These are phyloP conservation scores for Cytospora piceae DNA, from an alignment of 2,329 filamentous ascomycete species.

Conservation along the genomic window DNA sequence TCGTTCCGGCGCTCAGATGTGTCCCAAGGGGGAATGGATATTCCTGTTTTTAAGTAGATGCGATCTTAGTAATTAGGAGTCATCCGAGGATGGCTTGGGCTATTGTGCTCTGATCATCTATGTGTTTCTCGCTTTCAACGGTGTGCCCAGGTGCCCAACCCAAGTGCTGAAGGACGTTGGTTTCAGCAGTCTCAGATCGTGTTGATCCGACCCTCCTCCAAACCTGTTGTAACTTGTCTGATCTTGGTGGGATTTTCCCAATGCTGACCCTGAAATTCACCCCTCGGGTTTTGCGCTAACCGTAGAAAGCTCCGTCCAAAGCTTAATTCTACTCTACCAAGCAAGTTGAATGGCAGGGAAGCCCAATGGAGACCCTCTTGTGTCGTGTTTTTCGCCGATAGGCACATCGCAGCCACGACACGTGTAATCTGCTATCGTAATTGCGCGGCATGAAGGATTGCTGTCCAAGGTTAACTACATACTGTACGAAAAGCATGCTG, in stretches of 20 bases:
- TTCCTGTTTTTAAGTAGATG: background rate
- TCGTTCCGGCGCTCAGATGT: background rate
- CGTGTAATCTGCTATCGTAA: slow-evolving; percentile 20
- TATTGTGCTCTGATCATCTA: background rate
- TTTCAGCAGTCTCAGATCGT: background rate
- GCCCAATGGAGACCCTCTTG: background rate
- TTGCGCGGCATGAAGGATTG: slow-evolving; percentile 13
- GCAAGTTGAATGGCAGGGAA: background rate
- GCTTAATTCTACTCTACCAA: background rate
- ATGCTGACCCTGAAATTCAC: background rate
- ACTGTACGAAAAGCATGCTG: background rate
- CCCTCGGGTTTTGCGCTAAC: background rate
- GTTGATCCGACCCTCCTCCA: background rate
- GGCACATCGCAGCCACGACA: slow-evolving; percentile 16
- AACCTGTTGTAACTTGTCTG: background rate
- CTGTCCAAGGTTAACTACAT: background rate
- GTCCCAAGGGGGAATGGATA: background rate
- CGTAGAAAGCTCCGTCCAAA: background rate
- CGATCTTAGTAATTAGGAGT: background rate
- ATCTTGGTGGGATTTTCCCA: background rate
- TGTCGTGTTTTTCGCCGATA: slow-evolving; percentile 5
- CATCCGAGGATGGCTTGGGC: background rate
- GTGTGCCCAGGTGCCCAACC: background rate
- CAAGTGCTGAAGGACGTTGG: background rate
- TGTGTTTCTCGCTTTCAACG: background rate